These are phyloP conservation scores for Xanthoparmelia taractica DNA, from an alignment of 495 filamentous ascomycete genomes.

Conservation along the genomic window DNA sequence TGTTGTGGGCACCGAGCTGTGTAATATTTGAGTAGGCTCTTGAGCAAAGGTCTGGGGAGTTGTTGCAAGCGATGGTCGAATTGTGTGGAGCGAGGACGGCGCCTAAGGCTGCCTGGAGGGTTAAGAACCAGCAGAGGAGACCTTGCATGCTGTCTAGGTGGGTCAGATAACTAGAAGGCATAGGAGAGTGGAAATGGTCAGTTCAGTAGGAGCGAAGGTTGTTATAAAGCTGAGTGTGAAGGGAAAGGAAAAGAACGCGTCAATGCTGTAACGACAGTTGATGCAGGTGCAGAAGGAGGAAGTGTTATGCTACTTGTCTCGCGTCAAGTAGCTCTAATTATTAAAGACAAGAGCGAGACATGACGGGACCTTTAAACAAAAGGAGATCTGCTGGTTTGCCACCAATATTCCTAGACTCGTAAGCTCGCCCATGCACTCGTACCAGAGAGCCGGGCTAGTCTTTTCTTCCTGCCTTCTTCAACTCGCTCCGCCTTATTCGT, in stretches of 20 bases:
- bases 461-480: background rate
- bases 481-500: slow-evolving; percentile 9
- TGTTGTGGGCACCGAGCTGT: slow-evolving; percentile 58
- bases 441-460: too few species aligned
- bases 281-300: background rate
- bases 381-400: slow-evolving; percentile 6
- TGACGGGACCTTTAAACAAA: slow-evolving; percentile 6
- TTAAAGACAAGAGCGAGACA: background rate
- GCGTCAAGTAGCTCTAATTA: background rate
- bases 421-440: slow-evolving; percentile 15
- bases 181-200: background rate
- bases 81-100: slow-evolving; percentile 9
- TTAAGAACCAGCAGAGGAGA: background rate
- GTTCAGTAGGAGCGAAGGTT: background rate
- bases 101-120: slow-evolving; percentile 7
- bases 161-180: background rate
- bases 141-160: background rate
- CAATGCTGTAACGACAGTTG: slow-evolving; percentile 8
- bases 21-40: slow-evolving; percentile 55
- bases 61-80: slow-evolving; percentile 44
- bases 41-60: slow-evolving; percentile 52
- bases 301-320: background rate
- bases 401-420: slow-evolving; percentile 9
- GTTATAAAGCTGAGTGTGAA: background rate
- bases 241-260: background rate